Percentiles rank a stretch among this genome's conserved stretches.
These are phyloP conservation scores for Soucietia sequanensis DNA, from an alignment of 805 yeast species.

Conservation along the genomic window DNA sequence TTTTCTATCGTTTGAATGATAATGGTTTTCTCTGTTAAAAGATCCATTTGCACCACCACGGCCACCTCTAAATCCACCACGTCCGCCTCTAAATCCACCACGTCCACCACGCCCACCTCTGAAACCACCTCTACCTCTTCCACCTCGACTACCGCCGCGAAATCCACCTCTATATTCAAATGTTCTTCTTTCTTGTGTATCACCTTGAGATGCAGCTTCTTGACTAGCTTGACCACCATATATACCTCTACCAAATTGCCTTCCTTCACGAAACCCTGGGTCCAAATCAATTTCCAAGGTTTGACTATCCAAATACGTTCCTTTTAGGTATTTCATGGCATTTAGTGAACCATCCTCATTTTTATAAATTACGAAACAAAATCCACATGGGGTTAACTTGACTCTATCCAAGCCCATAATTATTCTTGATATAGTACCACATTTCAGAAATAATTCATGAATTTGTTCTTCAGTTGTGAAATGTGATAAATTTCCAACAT, in stretches of 20 bases:
- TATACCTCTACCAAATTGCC: slow-evolving; percentile 92
- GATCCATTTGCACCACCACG: slow-evolving; percentile 1
- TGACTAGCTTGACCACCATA: slow-evolving; percentile 90
- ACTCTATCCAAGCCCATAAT: slow-evolving; percentile 94
- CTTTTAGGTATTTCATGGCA: slow-evolving; percentile 78
- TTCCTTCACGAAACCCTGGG: slow-evolving; percentile 93
- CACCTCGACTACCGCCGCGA: slow-evolving; percentile 28
- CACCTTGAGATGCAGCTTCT: slow-evolving; percentile 44
- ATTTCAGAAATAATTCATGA: slow-evolving; percentile 78
- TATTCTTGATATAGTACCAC: slow-evolving; percentile 75
- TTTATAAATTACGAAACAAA: slow-evolving; percentile 84
- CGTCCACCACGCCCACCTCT: slow-evolving; percentile 44
- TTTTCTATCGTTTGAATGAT: not conserved
- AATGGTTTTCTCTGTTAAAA: not conserved
- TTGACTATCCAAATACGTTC: slow-evolving; percentile 82
- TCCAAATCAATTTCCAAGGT: slow-evolving; percentile 84
- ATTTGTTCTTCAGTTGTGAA: slow-evolving; percentile 95
- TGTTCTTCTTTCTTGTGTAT: slow-evolving; percentile 9
- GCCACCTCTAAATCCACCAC: slow-evolving; percentile 20
- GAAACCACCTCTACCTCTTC: slow-evolving; percentile 38
- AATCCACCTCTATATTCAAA: slow-evolving; percentile 18
- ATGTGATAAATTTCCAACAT: slow-evolving; percentile 87
- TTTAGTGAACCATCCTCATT: slow-evolving; percentile 69
- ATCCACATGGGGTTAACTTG: slow-evolving; percentile 93
- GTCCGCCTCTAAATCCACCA: slow-evolving; percentile 27